Evolutionary conservation across 2,329 filamentous ascomycete genomes (phyloP).

Genomic region (Fusarium cicatricum): DNA sequence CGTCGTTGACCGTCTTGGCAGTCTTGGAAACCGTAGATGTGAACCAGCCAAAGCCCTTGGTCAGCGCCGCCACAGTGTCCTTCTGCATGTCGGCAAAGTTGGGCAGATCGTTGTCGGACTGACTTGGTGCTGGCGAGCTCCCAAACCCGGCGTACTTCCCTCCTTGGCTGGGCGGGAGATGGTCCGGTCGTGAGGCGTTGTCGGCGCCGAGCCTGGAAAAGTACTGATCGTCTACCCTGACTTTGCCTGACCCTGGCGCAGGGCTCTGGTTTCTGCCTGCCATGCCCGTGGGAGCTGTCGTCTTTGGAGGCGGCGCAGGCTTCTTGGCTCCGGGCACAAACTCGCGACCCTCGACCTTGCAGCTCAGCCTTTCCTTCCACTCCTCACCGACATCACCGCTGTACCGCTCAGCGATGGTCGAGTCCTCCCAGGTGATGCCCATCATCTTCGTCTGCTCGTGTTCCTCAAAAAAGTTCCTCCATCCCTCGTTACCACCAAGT

Average conservation of each 20-base stretch:
- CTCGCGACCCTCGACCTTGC: slow-evolving; percentile 87
- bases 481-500: slow-evolving; percentile 86
- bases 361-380: slow-evolving; percentile 88
- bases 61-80: slow-evolving; percentile 87
- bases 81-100: slow-evolving; percentile 88
- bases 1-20: slow-evolving; percentile 89
- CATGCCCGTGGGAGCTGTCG: slow-evolving; percentile 50
- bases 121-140: slow-evolving; percentile 69
- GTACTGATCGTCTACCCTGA: slow-evolving; percentile 83
- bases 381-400: slow-evolving; percentile 91
- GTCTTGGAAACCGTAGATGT: slow-evolving; percentile 86
- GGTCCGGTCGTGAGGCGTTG: slow-evolving; percentile 78
- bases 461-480: slow-evolving; percentile 85
- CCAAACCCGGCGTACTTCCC: slow-evolving; percentile 95
- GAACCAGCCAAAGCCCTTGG: slow-evolving; percentile 95
- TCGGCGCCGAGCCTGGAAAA: slow-evolving; percentile 86
- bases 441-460: slow-evolving; percentile 72
- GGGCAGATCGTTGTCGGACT: slow-evolving; percentile 61
- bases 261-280: slow-evolving; percentile 53
- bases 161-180: slow-evolving; percentile 85
- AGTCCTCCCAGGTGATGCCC: slow-evolving; percentile 81
- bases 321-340: slow-evolving; percentile 79
- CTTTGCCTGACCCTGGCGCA: slow-evolving; percentile 52
- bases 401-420: slow-evolving; percentile 90
- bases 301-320: slow-evolving; percentile 46